These are phyloP conservation scores for Trichoderma reesei DNA, from an alignment of 495 filamentous ascomycete genomes.

Conservation along the genomic window DNA sequence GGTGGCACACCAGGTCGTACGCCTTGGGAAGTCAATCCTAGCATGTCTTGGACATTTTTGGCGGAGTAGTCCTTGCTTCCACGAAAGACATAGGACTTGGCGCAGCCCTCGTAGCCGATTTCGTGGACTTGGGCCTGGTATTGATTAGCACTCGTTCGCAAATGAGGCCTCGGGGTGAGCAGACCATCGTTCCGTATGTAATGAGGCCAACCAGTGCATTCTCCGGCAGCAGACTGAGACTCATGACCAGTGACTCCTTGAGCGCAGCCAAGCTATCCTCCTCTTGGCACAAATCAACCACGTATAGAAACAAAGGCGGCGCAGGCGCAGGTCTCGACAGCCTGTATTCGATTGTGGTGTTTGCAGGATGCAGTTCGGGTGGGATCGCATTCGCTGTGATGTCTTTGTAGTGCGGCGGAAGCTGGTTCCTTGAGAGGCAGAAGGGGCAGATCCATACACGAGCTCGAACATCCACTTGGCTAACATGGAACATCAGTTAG, in stretches of 20 bases:
- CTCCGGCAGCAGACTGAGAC: constrained; percentile 84
- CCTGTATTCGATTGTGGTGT: constrained; percentile 96
- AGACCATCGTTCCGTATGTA: constrained; percentile 94
- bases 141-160: constrained; percentile 4
- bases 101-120: constrained; percentile 94
- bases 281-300: constrained; percentile 98
- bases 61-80: constrained; percentile 95
- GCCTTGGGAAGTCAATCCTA: constrained; percentile 62
- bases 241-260: constrained; percentile 96
- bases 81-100: constrained; percentile 99
- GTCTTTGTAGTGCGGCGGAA: constrained; percentile 98
- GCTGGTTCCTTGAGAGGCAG: constrained; percentile 87
- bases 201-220: constrained; percentile 92
- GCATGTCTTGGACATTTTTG: constrained; percentile 98
- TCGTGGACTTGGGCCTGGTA: constrained; percentile 90
- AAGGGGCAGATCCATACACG: constrained; percentile 98
- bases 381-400: constrained; percentile 92
- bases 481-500: constrained; percentile 23
- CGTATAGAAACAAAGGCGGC: constrained; percentile 93
- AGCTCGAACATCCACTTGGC: constrained; percentile 90
- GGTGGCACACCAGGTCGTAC: constrained; percentile 70
- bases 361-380: constrained; percentile 84
- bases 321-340: constrained; percentile 86
- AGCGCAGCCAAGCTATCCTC: constrained; percentile 92
- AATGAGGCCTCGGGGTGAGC: constrained; percentile 8